Percentiles rank a stretch among this genome's conserved stretches.
Conservation (phyloP, 164 flowering plant species). For the Euptelea pleiosperma region DNA sequence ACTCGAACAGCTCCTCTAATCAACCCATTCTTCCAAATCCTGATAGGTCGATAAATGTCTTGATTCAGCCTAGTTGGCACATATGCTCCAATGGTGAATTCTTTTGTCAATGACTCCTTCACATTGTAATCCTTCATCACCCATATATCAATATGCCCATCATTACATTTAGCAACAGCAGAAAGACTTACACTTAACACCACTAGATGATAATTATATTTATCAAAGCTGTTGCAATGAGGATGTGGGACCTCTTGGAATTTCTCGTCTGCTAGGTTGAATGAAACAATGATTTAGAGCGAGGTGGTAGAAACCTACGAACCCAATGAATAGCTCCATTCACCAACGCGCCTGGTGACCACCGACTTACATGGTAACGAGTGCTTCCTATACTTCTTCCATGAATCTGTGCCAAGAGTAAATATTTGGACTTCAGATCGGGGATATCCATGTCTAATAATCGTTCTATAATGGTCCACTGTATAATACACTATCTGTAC, state of each 20-base stretch:
- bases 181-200: constrained; percentile 25
- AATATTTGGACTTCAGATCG: constrained; percentile 33
- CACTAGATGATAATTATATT: constrained; percentile 16
- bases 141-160: constrained; percentile 35
- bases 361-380: constrained; percentile 18
- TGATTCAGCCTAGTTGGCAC: constrained; percentile 25
- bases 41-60: constrained; percentile 4
- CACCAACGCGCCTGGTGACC: constrained; percentile 23
- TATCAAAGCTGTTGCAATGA: constrained; percentile 10
- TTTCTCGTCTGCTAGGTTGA: constrained; percentile 30
- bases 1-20: constrained; percentile 19
- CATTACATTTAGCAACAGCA: constrained; percentile 19
- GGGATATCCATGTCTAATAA: too few relatives aligned
- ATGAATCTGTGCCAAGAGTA: constrained; percentile 25
- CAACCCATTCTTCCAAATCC: constrained; percentile 6
- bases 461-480: too few relatives aligned
- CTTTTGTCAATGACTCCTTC: constrained; percentile 35
- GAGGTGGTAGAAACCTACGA: too few relatives aligned
- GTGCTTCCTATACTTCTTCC: constrained; percentile 37
- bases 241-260: constrained; percentile 30
- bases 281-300: constrained; percentile 28
- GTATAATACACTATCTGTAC: constrained; percentile 4
- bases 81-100: constrained; percentile 22
- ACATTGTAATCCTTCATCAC: constrained; percentile 34
- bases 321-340: constrained; percentile 40